phyloP scores from a whole-genome alignment of 345 rosid species.

The Cardamine resedifolia region DNA sequence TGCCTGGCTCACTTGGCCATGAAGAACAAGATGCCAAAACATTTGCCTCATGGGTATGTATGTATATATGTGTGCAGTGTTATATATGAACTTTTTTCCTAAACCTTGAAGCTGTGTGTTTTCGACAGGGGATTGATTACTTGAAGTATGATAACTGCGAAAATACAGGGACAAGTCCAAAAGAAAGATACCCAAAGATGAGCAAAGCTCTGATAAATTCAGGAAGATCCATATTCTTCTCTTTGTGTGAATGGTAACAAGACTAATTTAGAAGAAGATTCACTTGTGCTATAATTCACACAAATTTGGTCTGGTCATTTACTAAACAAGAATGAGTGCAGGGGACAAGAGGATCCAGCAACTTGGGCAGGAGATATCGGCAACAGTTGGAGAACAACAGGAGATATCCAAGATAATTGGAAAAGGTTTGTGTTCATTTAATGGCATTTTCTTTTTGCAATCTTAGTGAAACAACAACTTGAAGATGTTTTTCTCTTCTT shows the following conservation, averaged over 20 bases:
- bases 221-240: constrained; percentile 77
- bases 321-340: constrained; percentile 25
- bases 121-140: constrained; percentile 74
- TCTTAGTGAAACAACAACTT: constrained; percentile 10
- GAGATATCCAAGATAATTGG: constrained; percentile 73
- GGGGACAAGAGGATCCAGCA: constrained; percentile 93
- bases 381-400: constrained; percentile 96
- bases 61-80: background rate
- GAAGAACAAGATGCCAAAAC: constrained; percentile 94
- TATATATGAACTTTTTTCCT: background rate
- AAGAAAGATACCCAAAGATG: constrained; percentile 66
- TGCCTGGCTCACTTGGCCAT: constrained; percentile 91
- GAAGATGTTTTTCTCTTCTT: background rate
- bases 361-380: constrained; percentile 77
- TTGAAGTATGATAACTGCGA: constrained; percentile 89
- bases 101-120: background rate
- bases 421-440: constrained; percentile 46
- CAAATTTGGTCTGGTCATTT: constrained; percentile 3
- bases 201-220: constrained; percentile 65
- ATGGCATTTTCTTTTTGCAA: background rate
- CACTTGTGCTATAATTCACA: background rate
- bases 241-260: constrained; percentile 84
- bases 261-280: background rate
- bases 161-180: constrained; percentile 63
- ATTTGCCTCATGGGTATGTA: constrained; percentile 79